These are phyloP conservation scores for Trichoderma koningii DNA, from an alignment of 2,329 filamentous ascomycete genomes.

Conservation along the genomic window DNA sequence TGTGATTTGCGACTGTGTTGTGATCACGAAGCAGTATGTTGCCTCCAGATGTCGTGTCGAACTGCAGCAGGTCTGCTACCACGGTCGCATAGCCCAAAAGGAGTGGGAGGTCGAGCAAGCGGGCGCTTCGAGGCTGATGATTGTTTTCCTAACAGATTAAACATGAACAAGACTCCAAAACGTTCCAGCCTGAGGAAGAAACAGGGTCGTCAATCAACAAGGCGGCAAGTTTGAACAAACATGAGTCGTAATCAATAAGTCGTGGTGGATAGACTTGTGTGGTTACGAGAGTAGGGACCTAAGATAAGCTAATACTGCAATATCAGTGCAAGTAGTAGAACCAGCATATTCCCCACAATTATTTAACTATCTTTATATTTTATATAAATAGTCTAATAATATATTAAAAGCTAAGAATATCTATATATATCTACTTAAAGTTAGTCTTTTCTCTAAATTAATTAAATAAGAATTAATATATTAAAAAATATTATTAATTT, in stretches of 20 bases:
- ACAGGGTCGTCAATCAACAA: neutral
- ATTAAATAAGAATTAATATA: too few relatives aligned
- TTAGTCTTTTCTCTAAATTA: too few relatives aligned
- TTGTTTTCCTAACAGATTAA: neutral
- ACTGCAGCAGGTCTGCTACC: neutral
- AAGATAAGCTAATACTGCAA: neutral
- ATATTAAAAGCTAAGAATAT: too few relatives aligned
- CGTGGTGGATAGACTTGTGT: slow-evolving; percentile 19
- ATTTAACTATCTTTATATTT: too few relatives aligned
- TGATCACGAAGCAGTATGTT: neutral
- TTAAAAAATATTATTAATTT: neutral
- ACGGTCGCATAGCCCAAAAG: slow-evolving; percentile 2
- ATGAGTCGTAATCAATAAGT: slow-evolving; percentile 12
- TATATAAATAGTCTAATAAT: too few relatives aligned
- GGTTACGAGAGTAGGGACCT: slow-evolving; percentile 21
- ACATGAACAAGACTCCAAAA: neutral
- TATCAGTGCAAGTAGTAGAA: too few relatives aligned
- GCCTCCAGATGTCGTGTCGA: neutral
- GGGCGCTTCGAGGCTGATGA: neutral
- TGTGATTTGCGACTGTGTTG: neutral
- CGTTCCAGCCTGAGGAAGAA: neutral
- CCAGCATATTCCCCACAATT: too few relatives aligned
- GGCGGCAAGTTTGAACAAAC: neutral
- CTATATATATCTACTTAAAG: too few relatives aligned
- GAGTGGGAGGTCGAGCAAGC: neutral